These are phyloP conservation scores for Gnomoniopsis sp. DNA, from an alignment of 2,329 filamentous ascomycete species.

Conservation along the genomic window DNA sequence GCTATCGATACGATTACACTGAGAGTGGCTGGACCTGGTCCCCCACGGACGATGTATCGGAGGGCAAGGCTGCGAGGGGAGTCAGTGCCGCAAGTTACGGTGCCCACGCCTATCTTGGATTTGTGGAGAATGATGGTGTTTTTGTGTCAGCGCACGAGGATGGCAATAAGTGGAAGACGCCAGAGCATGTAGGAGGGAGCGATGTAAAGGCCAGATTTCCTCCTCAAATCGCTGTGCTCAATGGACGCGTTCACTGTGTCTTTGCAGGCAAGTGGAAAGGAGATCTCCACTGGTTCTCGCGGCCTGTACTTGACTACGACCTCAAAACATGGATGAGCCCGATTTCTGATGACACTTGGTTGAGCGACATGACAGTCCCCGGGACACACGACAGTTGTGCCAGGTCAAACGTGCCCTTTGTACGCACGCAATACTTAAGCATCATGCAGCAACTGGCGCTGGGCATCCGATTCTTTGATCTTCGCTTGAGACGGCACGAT, in stretches of 20 bases:
- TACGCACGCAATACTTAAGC: constrained; percentile 67
- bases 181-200: constrained; percentile 7
- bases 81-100: constrained; percentile 17
- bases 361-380: constrained; percentile 65
- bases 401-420: constrained; percentile 49
- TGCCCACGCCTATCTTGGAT: constrained; percentile 12
- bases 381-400: constrained; percentile 66
- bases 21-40: constrained; percentile 30
- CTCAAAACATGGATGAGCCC: constrained; percentile 61
- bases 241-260: constrained; percentile 15
- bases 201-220: constrained; percentile 5
- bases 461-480: constrained; percentile 70
- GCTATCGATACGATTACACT: constrained; percentile 28
- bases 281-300: constrained; percentile 33
- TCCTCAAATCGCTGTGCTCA: constrained; percentile 15
- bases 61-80: constrained; percentile 22
- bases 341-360: constrained; percentile 51
- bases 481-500: constrained; percentile 44
- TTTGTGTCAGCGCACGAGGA: constrained; percentile 13
- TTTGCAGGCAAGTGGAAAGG: constrained; percentile 22
- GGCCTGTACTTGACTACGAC: constrained; percentile 28
- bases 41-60: constrained; percentile 29
- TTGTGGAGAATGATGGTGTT: constrained; percentile 9
- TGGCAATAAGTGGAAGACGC: not conserved
- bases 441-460: constrained; percentile 63